Evolutionary conservation across 495 filamentous ascomycete species (phyloP), one percentile per base, ranked within the genome.

Genomic region (Terfezia boudieri): DNA sequence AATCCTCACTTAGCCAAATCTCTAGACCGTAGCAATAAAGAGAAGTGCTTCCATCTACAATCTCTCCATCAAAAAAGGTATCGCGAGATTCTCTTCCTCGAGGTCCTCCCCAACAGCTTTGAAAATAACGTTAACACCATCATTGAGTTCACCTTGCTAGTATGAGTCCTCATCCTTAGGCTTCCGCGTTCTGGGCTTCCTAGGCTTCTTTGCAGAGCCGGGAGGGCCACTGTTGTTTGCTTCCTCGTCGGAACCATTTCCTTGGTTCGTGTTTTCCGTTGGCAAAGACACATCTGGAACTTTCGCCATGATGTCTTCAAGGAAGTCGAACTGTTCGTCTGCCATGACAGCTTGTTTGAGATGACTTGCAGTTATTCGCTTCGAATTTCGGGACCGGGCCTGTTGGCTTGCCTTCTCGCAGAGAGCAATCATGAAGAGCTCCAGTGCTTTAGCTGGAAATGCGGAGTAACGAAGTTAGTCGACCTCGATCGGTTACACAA

Each of bases 371-470:
- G 84, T 88, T 60, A 98, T 83, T 57, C 87, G 81, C 69, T 94
- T 94, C 3, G 82, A 86, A 61, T 79, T 81, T 60, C 81, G 82
- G 54, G 80, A 77, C 49, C 78, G 80, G 50, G 89, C 89, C 61
- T 88, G 81, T 37, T 81, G 75, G 22, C 88, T 84, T 48, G 88
- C 82, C 67, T 86, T 86, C 36, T 79, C 82, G 50, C 94, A 87
- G 50, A 99, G 75, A 37, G 79, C 77, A 59, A 95, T 87, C 88
- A 96, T 96, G 67, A 98, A 98, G 16, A 98, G 74, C 70, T 98
- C 90, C 4, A 98, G 71, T 22, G 90, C 90, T 70, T 96, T 95
- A 59, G 76, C 77, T 67, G 55, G 41, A 46, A 20, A 20, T 0
- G 4, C 41, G 41, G 41, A 46, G 17, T 36, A 36, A 14, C 37